phyloP scores from a whole-genome alignment of 768 basidiomycete species.

The Crassisporium funariophilum region DNA sequence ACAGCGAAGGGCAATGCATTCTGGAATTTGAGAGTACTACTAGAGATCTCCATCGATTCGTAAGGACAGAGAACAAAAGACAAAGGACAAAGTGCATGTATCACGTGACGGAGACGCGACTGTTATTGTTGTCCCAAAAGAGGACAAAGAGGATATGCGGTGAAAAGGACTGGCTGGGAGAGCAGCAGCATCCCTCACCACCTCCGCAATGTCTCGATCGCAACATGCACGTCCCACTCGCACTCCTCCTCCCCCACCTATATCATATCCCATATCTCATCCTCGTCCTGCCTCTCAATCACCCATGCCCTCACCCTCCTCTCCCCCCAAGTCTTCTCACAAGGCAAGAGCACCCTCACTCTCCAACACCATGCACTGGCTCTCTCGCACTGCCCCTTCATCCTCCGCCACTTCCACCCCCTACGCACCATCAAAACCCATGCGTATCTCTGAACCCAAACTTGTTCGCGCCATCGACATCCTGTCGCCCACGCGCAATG shows the following conservation, averaged over 20 bases:
- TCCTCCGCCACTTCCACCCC: slow-evolving; percentile 25
- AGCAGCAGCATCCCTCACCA: slow-evolving; percentile 17
- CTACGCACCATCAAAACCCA: slow-evolving; percentile 37
- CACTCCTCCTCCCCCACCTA: slow-evolving; percentile 21
- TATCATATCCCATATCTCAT: slow-evolving; percentile 23
- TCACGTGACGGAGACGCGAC: slow-evolving; percentile 16
- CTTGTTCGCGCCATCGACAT: slow-evolving; percentile 42
- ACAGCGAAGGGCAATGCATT: slow-evolving; percentile 50
- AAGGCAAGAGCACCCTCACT: slow-evolving; percentile 37
- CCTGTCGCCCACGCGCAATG: slow-evolving; percentile 41
- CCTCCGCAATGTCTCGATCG: slow-evolving; percentile 33
- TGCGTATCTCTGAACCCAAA: slow-evolving; percentile 46
- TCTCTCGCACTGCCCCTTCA: slow-evolving; percentile 38
- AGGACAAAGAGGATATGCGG: neutral
- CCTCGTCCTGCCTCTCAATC: too few relatives aligned
- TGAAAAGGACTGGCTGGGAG: neutral
- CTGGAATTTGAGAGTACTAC: slow-evolving; percentile 49
- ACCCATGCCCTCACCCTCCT: slow-evolving; percentile 22
- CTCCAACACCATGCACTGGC: slow-evolving; percentile 54
- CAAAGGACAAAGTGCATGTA: neutral
- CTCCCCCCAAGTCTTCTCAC: slow-evolving; percentile 27
- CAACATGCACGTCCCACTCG: slow-evolving; percentile 29
- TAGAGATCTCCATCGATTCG: too few relatives aligned
- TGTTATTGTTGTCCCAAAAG: slow-evolving; percentile 14
- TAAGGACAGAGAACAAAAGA: slow-evolving; percentile 2